Evolutionary conservation across 2,329 filamentous ascomycete species (phyloP), one percentile per base, ranked within the genome.

Genomic region (Mycosphaerella arachidis): DNA sequence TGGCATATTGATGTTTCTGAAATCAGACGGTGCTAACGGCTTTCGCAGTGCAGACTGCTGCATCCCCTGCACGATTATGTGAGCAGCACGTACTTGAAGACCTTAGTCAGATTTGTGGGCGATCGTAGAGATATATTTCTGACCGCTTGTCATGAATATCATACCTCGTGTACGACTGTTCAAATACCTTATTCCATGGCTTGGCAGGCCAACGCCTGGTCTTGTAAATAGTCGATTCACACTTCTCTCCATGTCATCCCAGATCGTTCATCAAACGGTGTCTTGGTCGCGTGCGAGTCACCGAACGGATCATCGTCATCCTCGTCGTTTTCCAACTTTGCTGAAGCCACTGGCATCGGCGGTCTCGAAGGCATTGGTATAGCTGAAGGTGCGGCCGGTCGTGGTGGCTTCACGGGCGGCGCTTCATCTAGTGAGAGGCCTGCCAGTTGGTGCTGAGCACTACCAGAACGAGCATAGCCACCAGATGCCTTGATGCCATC

Each of bases 221-320:
- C 40, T n/a, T 43, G 40, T 43, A 18, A 18, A 24, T 20, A 29
- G 24, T 50, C 20, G n/a, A 43, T 18, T 18, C 18, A 43, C 40
- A 40, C 37, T 40, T 78, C 75, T 60, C 66, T 65, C 69, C 69
- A 71, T 8, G 65, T 70, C 64, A 71, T 68, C 4, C 68, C 66
- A 6, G 64, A 52, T 13, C 63, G 58, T 48, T 69, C 67, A 10
- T 61, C 52, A 31, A 56, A 76, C 18, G 81, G 82, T 3, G 82
- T 84, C 53, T 79, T 79, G 29, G 90, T 81, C 4, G 86, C 89
- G 71, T 96, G 92, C 46, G 84, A 84, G 72, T 96, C 91, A 4
- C 89, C 90, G 73, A 96, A 96, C 0, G 92, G 92, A 71, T 96
- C 85, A 64, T 94, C 84, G n/a, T 92, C 89, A 48, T 91, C 88